Percentiles rank a stretch among this genome's conserved stretches.
Evolutionary conservation across 257 asterid genomes (phyloP).

Genomic region (Linderniella brevidens): DNA sequence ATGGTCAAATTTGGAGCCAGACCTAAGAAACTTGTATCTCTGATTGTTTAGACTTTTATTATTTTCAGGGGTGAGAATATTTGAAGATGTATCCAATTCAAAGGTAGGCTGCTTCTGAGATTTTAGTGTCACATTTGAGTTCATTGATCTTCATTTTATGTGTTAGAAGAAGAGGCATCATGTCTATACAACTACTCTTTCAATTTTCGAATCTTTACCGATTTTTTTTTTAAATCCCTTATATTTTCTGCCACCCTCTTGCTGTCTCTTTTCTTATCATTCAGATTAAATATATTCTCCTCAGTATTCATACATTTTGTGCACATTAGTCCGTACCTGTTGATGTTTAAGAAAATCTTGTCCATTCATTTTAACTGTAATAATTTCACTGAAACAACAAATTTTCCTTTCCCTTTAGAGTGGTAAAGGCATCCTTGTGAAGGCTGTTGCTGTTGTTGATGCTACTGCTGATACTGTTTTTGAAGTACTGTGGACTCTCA

Average conservation of each 20-base stretch:
- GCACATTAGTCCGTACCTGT: too few relatives aligned
- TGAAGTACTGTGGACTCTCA: constrained; percentile 61
- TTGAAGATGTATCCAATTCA: constrained; percentile 69
- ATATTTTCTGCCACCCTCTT: too few relatives aligned
- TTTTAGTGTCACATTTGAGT: background rate
- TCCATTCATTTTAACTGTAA: background rate
- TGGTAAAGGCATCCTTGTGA: constrained; percentile 74
- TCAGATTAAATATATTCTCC: too few relatives aligned
- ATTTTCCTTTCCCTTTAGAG: constrained; percentile 23
- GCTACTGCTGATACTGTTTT: constrained; percentile 91
- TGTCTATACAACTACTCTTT: background rate
- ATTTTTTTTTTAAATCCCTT: too few relatives aligned
- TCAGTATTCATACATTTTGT: too few relatives aligned
- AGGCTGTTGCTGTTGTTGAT: constrained; percentile 88
- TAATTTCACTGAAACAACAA: background rate
- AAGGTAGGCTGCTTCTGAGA: constrained; percentile 30
- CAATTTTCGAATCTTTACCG: too few relatives aligned
- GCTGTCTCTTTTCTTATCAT: too few relatives aligned
- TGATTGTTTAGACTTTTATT: constrained; percentile 8
- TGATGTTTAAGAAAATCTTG: background rate
- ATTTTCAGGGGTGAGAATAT: constrained; percentile 83
- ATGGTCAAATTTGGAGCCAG: background rate
- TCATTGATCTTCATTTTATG: constrained; percentile 4
- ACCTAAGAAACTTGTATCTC: background rate
- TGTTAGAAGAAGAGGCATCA: background rate